Conservation (phyloP, 306 rosid genomes). For the Vigna nakashimae region DNA sequence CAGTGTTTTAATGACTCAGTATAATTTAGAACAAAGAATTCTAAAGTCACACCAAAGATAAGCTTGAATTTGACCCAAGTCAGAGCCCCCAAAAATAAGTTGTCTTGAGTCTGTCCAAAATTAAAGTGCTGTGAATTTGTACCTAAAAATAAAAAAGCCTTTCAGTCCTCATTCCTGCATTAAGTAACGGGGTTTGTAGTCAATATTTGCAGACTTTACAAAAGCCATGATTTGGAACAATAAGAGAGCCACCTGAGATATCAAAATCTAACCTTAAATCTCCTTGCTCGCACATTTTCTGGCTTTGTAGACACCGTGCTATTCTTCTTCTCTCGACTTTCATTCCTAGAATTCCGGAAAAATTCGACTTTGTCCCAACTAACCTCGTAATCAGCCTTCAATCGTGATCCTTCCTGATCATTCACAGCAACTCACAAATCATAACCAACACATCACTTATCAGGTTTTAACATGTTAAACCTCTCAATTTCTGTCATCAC, state of each 20-base stretch:
- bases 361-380: slow-evolving; percentile 80
- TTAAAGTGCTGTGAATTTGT: slow-evolving; percentile 15
- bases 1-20: slow-evolving; percentile 7
- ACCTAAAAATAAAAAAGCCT: not conserved
- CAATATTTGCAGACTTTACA: slow-evolving; percentile 24
- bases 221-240: slow-evolving; percentile 17
- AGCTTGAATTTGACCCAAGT: slow-evolving; percentile 1
- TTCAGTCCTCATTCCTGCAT: slow-evolving; percentile 61
- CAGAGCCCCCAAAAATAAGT: not conserved
- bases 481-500: slow-evolving; percentile 8
- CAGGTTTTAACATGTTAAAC: not conserved
- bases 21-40: not conserved
- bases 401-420: slow-evolving; percentile 81
- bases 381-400: slow-evolving; percentile 86
- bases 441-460: not conserved
- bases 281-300: slow-evolving; percentile 69
- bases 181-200: slow-evolving; percentile 40
- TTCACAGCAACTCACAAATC: slow-evolving; percentile 35
- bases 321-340: slow-evolving; percentile 52
- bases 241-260: not conserved
- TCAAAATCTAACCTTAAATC: slow-evolving; percentile 76
- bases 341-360: slow-evolving; percentile 61
- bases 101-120: slow-evolving; percentile 36
- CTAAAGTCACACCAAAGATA: too few relatives aligned
- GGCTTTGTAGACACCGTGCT: slow-evolving; percentile 49